Base-by-base conservation (phyloP, 176 grass and related monocot species). In the Triticum aestivum region DNA sequence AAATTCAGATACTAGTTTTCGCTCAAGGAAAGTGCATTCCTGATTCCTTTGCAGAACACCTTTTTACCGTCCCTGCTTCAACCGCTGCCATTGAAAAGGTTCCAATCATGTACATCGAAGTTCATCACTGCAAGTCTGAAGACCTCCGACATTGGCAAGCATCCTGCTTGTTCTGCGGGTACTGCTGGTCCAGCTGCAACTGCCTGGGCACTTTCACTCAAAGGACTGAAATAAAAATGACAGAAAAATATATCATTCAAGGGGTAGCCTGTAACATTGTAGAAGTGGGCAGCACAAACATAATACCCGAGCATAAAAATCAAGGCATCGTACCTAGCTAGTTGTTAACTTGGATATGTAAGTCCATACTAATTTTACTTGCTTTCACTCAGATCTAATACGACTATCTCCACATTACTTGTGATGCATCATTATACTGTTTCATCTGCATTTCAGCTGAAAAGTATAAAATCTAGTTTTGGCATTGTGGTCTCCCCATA, bases 71-170 rank as follows among this genome's bases (percentile, higher is more conserved):
- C 27, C 27, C 27, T 81, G 61, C 72, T 85, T 92, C 82, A 88
- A 44, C 24, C 65, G 59, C 79, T 82, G 1, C 80, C 59, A 75
- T 76, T 82, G 80, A 98, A 98, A 78, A 98, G 85, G 79, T 82
- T 96, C 97, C 97, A 98, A 72, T 98, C 90, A 92, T 96, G 88
- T 52, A 96, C 69, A 72, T 83, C 90, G 62, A 98, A 96, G 80
- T 89, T 96, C 77, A 79, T 82, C 85, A 92, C 86, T 9, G 89
- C 87, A 75, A 87, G 73, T 77, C 89, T 90, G 92, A 98, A 96
- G 79, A 98, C 59, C 89, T 94, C 94, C 51, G 88, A 79, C 81
- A 98, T 84, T 6, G 90, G 90, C 39, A 98, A 88, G 65, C 91
- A 98, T 81, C 96, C 96, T 51, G 88, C 88, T 84, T 89, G 88